Evolutionary conservation across 2,329 filamentous ascomycete genomes (phyloP), one percentile per base, ranked within the genome.

Genomic region (Didymosphaeria variabile): DNA sequence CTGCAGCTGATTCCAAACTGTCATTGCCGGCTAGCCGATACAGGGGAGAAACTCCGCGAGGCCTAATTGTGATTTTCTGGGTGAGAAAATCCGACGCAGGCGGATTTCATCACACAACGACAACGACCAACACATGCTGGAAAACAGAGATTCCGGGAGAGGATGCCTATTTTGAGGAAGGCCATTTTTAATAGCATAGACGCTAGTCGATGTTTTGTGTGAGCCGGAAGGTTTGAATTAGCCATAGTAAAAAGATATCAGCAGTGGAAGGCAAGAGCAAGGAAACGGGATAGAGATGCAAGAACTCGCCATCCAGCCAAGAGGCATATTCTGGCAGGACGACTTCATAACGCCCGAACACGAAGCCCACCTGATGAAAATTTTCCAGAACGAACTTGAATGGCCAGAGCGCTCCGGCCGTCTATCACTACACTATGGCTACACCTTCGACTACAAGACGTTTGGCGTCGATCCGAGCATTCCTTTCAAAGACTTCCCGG

Each of bases 391-490:
- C 17, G 45, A 49, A 10, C 45, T 49, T 8, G 45, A 32, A 3
- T 49, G 45, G 45, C 45, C 45, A 5, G 45, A 49, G 6, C 45
- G 45, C 10, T 49, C 45, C 6, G 45, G 45, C 7, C 45, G 45
- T 17, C 26, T 49, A 13, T 49, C 45, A 9, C 23, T 49, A 17
- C 45, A 49, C 29, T 49, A 49, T n/a, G 45, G 45, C 12, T 49
- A 49, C 12, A 49, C 45, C 23, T 49, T 49, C 23, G 45, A 49
- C 45, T 49, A 49, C 23, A 49, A 49, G 23, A 49, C 45, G 15
- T 49, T 49, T 31, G 45, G 45, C 23, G 45, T 49, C 2, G 45
- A 49, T 29, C 45, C 45, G 4, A 49, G 7, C 9, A 23, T 49
- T 10, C 45, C 45, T 5, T 49, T 49, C 45, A 49, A 49, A 29